Evolutionary conservation across 2,329 filamentous ascomycete genomes (phyloP).

Genomic region (Colletotrichum sp.): DNA sequence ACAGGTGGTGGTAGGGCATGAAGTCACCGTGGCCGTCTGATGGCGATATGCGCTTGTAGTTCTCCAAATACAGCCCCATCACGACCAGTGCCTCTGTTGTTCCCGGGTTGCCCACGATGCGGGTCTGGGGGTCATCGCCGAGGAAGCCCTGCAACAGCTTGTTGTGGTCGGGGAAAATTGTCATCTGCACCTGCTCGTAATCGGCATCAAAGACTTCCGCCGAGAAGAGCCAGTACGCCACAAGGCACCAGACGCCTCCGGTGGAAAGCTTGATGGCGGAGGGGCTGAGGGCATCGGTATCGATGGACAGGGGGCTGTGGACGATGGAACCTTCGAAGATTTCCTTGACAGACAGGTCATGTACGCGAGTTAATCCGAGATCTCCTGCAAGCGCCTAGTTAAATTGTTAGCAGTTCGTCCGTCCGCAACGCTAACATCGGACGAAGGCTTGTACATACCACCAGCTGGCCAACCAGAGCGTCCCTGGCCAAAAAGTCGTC

Average conservation of each 20-base stretch:
- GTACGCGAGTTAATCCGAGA: slow-evolving; percentile 51
- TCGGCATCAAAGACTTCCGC: slow-evolving; percentile 65
- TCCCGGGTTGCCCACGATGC: slow-evolving; percentile 55
- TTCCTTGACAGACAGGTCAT: slow-evolving; percentile 50
- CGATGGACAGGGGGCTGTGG: slow-evolving; percentile 49
- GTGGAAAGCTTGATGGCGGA: slow-evolving; percentile 63
- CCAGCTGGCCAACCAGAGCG: slow-evolving; percentile 73
- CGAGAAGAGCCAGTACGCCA: slow-evolving; percentile 68
- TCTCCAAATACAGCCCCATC: slow-evolving; percentile 64
- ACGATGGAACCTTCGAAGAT: slow-evolving; percentile 45
- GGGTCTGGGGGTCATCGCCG: slow-evolving; percentile 51
- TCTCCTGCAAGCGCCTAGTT: slow-evolving; percentile 67
- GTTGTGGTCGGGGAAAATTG: slow-evolving; percentile 66
- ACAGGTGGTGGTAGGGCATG: slow-evolving; percentile 65
- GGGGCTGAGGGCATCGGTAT: slow-evolving; percentile 51
- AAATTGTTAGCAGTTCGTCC: slow-evolving; percentile 16
- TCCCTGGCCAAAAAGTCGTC: slow-evolving; percentile 66
- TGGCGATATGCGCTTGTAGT: slow-evolving; percentile 48
- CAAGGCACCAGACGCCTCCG: slow-evolving; percentile 62
- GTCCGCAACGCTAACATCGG: neutral
- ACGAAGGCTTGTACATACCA: slow-evolving; percentile 48
- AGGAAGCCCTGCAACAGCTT: slow-evolving; percentile 59
- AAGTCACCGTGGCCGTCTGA: slow-evolving; percentile 44
- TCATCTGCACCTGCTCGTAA: slow-evolving; percentile 55
- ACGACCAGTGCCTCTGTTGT: slow-evolving; percentile 65